Evolutionary conservation across 371 early-diverging fungal species (phyloP).

Genomic region (Mortierella polycephala): DNA sequence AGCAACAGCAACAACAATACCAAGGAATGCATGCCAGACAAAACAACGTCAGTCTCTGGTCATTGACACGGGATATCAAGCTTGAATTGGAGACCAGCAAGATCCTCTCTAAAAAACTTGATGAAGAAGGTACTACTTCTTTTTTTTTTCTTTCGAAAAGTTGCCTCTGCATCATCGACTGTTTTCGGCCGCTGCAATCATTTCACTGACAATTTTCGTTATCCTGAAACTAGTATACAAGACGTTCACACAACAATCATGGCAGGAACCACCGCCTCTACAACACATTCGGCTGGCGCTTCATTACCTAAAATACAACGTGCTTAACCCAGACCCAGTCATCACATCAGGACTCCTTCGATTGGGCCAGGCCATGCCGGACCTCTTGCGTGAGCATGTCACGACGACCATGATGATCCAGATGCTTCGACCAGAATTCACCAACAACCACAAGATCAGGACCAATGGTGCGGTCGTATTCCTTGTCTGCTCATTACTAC

Average conservation of each 20-base stretch:
- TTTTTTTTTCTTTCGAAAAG: not conserved
- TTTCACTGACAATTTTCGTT: not conserved
- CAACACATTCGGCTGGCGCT: slow-evolving; percentile 42
- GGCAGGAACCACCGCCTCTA: slow-evolving; percentile 41
- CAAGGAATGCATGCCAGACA: slow-evolving; percentile 2
- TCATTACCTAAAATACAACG: slow-evolving; percentile 38
- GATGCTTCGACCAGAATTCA: slow-evolving; percentile 52
- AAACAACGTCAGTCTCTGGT: slow-evolving; percentile 21
- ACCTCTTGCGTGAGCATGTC: slow-evolving; percentile 27
- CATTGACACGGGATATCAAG: slow-evolving; percentile 20
- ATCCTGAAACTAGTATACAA: slow-evolving; percentile 16
- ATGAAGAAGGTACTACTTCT: slow-evolving; percentile 33
- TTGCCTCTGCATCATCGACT: not conserved
- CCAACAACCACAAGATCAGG: slow-evolving; percentile 46
- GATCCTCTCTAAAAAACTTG: slow-evolving; percentile 36
- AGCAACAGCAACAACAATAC: slow-evolving; percentile 10
- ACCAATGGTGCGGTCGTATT: slow-evolving; percentile 49
- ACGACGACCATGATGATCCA: slow-evolving; percentile 39
- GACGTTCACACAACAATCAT: slow-evolving; percentile 37
- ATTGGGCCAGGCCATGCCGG: slow-evolving; percentile 48
- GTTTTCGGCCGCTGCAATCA: too few relatives aligned
- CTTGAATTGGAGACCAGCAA: slow-evolving; percentile 27
- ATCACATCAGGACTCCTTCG: slow-evolving; percentile 47
- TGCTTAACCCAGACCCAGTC: slow-evolving; percentile 46
- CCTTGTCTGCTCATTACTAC: slow-evolving; percentile 40